Evolutionary conservation across 169 alveolate species (phyloP).

Genomic region (Neospora caninum): DNA sequence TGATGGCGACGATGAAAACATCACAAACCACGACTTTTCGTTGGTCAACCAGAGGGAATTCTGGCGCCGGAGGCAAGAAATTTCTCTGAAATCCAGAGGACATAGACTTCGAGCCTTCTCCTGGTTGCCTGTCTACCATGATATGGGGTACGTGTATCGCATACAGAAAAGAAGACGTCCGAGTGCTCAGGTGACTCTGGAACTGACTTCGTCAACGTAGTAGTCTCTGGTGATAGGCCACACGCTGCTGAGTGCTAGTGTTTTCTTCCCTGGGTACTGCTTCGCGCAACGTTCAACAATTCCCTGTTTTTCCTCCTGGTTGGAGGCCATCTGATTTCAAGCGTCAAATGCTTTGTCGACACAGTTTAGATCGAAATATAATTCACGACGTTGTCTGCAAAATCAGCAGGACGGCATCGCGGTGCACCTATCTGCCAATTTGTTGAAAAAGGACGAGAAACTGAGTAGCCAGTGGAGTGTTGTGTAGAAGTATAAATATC

Average conservation of each 20-base stretch:
- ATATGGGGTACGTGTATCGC: constrained; percentile 74
- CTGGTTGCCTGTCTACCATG: constrained; percentile 81
- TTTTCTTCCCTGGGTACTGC: background rate
- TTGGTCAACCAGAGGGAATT: constrained; percentile 49
- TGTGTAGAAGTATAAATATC: too few relatives aligned
- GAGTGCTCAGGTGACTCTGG: background rate
- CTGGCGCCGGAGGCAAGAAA: constrained; percentile 59
- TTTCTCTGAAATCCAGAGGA: constrained; percentile 60
- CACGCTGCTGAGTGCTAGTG: background rate
- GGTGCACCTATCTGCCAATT: too few relatives aligned
- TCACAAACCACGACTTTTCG: constrained; percentile 49
- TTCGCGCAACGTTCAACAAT: too few relatives aligned
- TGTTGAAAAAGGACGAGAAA: too few relatives aligned
- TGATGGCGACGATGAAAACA: constrained; percentile 51
- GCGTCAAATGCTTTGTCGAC: too few relatives aligned
- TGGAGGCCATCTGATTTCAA: too few relatives aligned
- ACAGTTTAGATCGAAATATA: too few relatives aligned
- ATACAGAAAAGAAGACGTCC: background rate
- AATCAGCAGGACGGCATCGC: too few relatives aligned
- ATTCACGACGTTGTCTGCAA: too few relatives aligned
- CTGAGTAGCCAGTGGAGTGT: too few relatives aligned
- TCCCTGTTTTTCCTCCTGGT: too few relatives aligned
- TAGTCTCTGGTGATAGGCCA: background rate
- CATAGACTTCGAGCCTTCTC: constrained; percentile 72
- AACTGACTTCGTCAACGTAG: background rate